These are phyloP conservation scores for Coniochaeta sp. DNA, from an alignment of 2,329 filamentous ascomycete genomes.

Conservation along the genomic window DNA sequence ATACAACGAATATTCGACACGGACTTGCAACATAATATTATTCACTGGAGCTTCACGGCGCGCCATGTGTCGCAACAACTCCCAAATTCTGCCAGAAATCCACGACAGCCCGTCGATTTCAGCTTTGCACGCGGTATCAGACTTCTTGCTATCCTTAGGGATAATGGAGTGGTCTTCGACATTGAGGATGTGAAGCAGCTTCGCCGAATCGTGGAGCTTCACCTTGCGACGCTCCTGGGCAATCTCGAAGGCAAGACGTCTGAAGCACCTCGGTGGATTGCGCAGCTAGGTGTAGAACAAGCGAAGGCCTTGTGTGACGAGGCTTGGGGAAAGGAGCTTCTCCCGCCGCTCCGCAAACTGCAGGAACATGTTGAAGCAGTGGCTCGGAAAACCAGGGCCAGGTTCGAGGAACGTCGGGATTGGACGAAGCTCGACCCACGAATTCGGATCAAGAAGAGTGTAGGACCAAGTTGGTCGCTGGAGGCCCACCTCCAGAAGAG, in stretches of 20 bases:
- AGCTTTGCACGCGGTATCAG: conserved; percentile 22
- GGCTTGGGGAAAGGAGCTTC: conserved; percentile 26
- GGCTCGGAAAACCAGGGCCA: conserved; percentile 8
- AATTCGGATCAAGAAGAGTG: neutral
- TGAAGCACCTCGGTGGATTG: conserved; percentile 2
- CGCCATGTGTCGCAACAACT: neutral
- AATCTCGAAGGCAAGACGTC: conserved; percentile 3
- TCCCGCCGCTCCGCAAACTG: conserved; percentile 21
- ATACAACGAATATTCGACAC: conserved; percentile 36
- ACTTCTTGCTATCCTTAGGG: conserved; percentile 23
- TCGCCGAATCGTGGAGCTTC: conserved; percentile 17
- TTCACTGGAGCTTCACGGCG: conserved; percentile 14
- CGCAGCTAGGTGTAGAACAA: conserved; percentile 20
- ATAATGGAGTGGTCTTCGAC: conserved; percentile 21
- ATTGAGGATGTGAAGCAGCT: conserved; percentile 9
- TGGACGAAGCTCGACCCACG: conserved; percentile 3
- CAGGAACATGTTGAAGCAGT: conserved; percentile 11
- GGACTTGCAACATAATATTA: conserved; percentile 29
- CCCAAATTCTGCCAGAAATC: neutral
- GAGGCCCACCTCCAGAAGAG: neutral
- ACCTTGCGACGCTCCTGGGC: conserved; percentile 21
- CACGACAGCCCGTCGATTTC: conserved; percentile 13
- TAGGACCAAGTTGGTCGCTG: neutral
- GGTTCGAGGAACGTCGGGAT: conserved; percentile 6
- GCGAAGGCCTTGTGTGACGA: conserved; percentile 28